phyloP scores from a whole-genome alignment of 257 asterid species.

The Solanum pimpinellifolium region DNA sequence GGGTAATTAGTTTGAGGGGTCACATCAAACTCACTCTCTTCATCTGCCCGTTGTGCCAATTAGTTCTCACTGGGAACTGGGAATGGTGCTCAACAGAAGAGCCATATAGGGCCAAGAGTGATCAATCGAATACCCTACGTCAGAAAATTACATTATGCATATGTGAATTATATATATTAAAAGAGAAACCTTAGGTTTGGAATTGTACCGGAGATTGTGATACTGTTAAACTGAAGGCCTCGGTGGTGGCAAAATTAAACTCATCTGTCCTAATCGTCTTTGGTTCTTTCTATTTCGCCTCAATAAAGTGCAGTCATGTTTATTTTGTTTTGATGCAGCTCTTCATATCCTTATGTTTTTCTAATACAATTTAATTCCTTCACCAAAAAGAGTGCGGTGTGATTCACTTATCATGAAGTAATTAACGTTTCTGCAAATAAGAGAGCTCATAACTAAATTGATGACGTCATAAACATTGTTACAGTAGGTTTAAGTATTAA shows the following conservation, averaged over 20 bases:
- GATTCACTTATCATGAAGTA: neutral
- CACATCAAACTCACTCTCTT: neutral
- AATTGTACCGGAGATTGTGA: neutral
- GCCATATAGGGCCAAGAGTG: neutral
- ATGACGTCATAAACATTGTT: neutral
- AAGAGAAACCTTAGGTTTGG: neutral
- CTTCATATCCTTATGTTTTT: neutral
- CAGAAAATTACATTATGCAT: neutral
- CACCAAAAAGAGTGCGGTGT: neutral
- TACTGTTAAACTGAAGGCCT: neutral
- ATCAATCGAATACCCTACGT: neutral
- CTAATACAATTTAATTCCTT: neutral
- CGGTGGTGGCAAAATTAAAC: neutral
- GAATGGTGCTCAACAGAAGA: neutral
- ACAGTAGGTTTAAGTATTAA: neutral
- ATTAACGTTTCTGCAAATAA: neutral
- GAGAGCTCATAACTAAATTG: neutral
- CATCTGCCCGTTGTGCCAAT: neutral
- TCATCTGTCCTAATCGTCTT: neutral
- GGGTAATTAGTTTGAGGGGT: neutral
- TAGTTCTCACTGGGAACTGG: neutral
- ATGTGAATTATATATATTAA: neutral
- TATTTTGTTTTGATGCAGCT: neutral
- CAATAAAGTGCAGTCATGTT: neutral
- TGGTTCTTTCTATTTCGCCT: neutral